Evolutionary conservation across 1,139 yeast species (phyloP), one percentile per base, ranked within the genome.

Genomic region (Suhomyces bolitotheri): DNA sequence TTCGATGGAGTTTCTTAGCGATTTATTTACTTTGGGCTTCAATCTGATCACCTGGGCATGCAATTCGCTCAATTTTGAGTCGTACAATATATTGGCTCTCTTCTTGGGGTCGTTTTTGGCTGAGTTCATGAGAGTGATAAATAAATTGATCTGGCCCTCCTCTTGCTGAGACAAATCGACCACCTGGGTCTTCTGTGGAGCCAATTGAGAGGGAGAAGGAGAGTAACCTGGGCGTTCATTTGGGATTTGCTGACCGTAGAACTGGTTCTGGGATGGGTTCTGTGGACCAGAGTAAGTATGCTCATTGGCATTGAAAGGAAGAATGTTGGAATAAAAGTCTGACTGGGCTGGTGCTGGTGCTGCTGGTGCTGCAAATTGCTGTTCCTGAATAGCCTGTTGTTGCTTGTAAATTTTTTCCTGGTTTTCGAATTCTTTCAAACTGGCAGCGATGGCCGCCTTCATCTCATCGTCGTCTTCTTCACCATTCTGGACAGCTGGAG

Each of bases 391-490:
- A 16, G 27, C 22, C 17, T 27, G 43, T 22, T 25, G 49, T 32
- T 37, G 49, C 27, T 48, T 31, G 25, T 34, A 41, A 4, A 45
- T 26, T 22, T 47, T 50, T 54, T 71, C 52, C 54, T 62, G 61
- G n/a, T 55, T 62, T 47, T 82, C 77, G 56, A 83, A 73, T 42
- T 88, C 96, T 40, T 74, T 71, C 45, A 92, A 70, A 60, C 96
- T 86, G 1, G 96, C 97, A n/a, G 86, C 96, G 42, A 92, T 89
- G 0, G 97, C 98, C 1, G 94, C 95, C 55, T 81, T 85, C 80
- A 92, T 75, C 27, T 88, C 96, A 22, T 83, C 94, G 47, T 92
- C 97, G 20, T 85, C 87, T 7, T 83, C 94, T 2, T 80, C 86
- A 3, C 58, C 73, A 6, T 40, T 14, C 3, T 33, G 27, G 7